A percentile compares a stretch with the other conserved stretches of the same genome.
These are phyloP conservation scores for Claviceps sp. DNA, from an alignment of 2,329 filamentous ascomycete genomes.

Conservation along the genomic window DNA sequence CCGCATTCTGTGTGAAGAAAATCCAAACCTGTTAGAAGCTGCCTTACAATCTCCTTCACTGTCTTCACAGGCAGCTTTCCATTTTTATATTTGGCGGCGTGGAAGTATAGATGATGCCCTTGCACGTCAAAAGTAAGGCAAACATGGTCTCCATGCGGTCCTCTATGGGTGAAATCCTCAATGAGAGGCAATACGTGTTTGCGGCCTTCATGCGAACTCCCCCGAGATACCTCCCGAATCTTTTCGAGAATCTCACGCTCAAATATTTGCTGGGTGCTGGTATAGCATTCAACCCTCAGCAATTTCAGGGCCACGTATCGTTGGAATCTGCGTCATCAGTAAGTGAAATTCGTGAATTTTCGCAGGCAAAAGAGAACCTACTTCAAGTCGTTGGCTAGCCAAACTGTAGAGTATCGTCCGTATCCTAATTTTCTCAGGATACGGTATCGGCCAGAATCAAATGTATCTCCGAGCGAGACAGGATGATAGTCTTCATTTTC, in stretches of 20 bases:
- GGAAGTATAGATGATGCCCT: slow-evolving; percentile 1
- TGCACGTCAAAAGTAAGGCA: slow-evolving; percentile 1
- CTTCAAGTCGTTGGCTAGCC: slow-evolving; percentile 10
- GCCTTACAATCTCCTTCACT: neutral
- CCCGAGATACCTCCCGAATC: neutral
- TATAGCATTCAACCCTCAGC: slow-evolving; percentile 1
- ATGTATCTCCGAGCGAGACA: slow-evolving; percentile 1
- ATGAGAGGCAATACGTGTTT: neutral
- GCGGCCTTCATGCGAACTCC: neutral
- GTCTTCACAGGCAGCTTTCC: neutral
- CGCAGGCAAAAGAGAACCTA: neutral
- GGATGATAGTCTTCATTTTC: neutral
- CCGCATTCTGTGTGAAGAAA: too few species aligned
- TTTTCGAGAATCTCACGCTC: slow-evolving; percentile 1
- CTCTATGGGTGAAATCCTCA: neutral
- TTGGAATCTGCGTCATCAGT: neutral
- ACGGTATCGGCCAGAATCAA: slow-evolving; percentile 14
- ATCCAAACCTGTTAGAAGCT: too few species aligned
- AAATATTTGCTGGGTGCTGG: neutral
- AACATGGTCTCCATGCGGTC: neutral
- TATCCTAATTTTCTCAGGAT: slow-evolving; percentile 14
- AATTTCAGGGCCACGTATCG: slow-evolving; percentile 1
- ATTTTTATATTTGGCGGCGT: neutral
- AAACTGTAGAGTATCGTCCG: slow-evolving; percentile 12
- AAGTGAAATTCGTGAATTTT: neutral